Conservation (phyloP, 2,329 filamentous ascomycete species). For the Talaromyces rugulosus region DNA sequence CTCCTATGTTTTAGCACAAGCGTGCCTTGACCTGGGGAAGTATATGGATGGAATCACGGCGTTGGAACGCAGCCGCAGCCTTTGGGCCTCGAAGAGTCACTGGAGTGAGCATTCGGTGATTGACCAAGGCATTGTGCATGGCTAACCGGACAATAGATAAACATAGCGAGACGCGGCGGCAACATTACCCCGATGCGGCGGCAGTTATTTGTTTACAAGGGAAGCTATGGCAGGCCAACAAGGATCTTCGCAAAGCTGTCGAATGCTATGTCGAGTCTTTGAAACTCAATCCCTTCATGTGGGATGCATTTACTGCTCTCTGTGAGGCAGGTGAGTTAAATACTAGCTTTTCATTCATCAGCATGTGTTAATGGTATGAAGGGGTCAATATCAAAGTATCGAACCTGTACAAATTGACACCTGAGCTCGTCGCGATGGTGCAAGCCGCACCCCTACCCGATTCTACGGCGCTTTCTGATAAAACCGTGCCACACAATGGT, state of each 20-base stretch:
- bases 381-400: constrained; percentile 74
- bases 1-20: constrained; percentile 85
- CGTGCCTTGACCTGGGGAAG: constrained; percentile 73
- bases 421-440: constrained; percentile 56
- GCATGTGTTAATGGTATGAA: constrained; percentile 30
- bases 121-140: neutral
- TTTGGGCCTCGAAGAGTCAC: constrained; percentile 71
- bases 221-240: constrained; percentile 78
- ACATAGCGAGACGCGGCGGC: constrained; percentile 71
- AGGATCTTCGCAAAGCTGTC: constrained; percentile 75
- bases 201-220: constrained; percentile 79
- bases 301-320: constrained; percentile 88
- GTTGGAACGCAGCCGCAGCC: constrained; percentile 72
- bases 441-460: constrained; percentile 31
- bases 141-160: constrained; percentile 40
- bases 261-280: constrained; percentile 83
- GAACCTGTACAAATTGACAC: constrained; percentile 78
- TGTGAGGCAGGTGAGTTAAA: constrained; percentile 64
- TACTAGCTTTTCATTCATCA: neutral
- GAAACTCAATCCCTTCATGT: constrained; percentile 91
- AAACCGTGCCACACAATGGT: constrained; percentile 25
- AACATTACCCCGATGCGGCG: constrained; percentile 75
- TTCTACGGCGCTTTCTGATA: constrained; percentile 27
- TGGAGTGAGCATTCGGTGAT: constrained; percentile 54
- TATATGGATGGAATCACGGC: constrained; percentile 77